Conservation (phyloP, 2,329 filamentous ascomycete species). For the Penicillium concentricum region DNA sequence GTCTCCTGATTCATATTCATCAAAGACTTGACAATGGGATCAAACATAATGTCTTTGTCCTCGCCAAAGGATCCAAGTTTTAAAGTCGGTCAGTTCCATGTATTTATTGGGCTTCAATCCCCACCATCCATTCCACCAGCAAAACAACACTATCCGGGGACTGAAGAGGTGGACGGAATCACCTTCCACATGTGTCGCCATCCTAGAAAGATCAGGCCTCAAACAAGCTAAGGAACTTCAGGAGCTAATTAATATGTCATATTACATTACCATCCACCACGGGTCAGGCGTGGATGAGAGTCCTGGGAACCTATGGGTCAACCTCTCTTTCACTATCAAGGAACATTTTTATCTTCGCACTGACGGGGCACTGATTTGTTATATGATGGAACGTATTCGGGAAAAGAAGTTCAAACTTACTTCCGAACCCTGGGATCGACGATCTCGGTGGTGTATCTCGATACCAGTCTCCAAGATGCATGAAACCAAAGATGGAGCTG, state of each 20-base stretch:
- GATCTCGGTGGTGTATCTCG: constrained; percentile 1
- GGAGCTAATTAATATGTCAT: neutral
- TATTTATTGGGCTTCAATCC: neutral
- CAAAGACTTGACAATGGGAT: neutral
- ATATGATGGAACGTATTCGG: neutral
- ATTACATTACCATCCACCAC: neutral
- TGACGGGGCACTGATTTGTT: neutral
- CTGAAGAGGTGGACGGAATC: neutral
- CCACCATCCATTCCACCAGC: neutral
- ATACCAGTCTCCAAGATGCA: neutral
- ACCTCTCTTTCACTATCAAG: neutral
- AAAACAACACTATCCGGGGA: neutral
- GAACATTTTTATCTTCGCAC: neutral
- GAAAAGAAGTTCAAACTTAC: neutral
- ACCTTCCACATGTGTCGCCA: too few relatives aligned
- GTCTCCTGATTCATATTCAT: neutral
- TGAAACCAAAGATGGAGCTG: neutral
- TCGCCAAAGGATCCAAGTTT: neutral
- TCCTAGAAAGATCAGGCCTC: neutral
- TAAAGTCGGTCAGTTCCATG: neutral
- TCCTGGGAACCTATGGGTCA: neutral
- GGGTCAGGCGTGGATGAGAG: neutral
- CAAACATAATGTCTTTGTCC: neutral
- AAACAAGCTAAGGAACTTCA: neutral
- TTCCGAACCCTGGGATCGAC: neutral